These are phyloP conservation scores for Wickerhamiella vanderwaltii DNA, from an alignment of 805 yeast genomes.

Conservation along the genomic window DNA sequence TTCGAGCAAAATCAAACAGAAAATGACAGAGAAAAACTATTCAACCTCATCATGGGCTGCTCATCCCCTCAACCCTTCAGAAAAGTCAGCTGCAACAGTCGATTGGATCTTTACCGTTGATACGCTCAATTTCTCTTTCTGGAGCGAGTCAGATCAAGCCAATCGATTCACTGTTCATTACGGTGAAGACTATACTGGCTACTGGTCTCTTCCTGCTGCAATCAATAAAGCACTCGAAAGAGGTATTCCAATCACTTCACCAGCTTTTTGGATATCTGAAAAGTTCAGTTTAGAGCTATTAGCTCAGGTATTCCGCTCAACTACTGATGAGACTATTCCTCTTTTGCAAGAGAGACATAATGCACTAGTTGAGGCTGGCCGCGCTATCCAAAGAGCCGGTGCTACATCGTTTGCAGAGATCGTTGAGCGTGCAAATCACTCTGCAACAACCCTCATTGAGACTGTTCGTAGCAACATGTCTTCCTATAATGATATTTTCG, in stretches of 20 bases:
- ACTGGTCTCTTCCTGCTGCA: constrained; percentile 36
- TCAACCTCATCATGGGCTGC: constrained; percentile 30
- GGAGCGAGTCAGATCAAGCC: constrained; percentile 29
- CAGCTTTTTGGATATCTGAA: constrained; percentile 26
- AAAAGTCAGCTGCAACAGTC: constrained; percentile 13
- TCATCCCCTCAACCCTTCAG: constrained; percentile 28
- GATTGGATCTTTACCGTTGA: constrained; percentile 35
- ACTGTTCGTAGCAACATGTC: constrained; percentile 23
- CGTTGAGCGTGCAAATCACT: constrained; percentile 21
- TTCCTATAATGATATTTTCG: constrained; percentile 28
- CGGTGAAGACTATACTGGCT: constrained; percentile 30
- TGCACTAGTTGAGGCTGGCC: constrained; percentile 31
- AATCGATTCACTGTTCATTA: constrained; percentile 30
- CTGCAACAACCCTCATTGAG: constrained; percentile 28
- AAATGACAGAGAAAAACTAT: constrained; percentile 25
- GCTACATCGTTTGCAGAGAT: constrained; percentile 20
- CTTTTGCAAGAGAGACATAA: constrained; percentile 26
- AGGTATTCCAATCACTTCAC: constrained; percentile 30
- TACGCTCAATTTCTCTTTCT: constrained; percentile 33
- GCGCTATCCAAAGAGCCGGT: constrained; percentile 17
- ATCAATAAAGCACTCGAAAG: constrained; percentile 32
- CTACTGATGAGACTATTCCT: constrained; percentile 27
- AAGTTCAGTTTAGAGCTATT: constrained; percentile 22
- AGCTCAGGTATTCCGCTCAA: constrained; percentile 26
- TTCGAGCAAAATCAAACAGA: constrained; percentile 23